Evolutionary conservation across 139 green algal genomes (phyloP).

Genomic region (Marvania coccoides): DNA sequence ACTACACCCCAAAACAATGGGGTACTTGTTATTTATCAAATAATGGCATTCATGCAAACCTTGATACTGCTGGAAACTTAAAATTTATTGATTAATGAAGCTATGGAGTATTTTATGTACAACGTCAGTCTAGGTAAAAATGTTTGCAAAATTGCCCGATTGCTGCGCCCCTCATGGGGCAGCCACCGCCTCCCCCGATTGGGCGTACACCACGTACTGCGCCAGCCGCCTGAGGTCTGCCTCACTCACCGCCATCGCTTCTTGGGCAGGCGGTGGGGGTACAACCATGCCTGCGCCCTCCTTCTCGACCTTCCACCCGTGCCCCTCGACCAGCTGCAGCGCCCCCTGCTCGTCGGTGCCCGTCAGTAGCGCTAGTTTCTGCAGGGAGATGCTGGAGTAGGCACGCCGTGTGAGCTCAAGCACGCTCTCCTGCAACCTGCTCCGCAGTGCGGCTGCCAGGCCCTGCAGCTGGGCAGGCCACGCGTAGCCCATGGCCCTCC

Average conservation of each 20-base stretch:
- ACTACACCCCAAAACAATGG: no score
- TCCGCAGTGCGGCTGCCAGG: not conserved
- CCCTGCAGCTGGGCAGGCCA: conserved; percentile 3
- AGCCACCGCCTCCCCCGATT: not conserved
- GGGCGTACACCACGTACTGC: conserved; percentile 14
- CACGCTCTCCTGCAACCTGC: not conserved
- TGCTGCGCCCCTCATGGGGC: not conserved
- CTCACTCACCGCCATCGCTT: not conserved
- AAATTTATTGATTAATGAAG: no score
- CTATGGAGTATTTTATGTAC: no score
- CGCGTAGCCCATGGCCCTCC: conserved; percentile 1
- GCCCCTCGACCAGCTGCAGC: not conserved
- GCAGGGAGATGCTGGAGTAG: not conserved
- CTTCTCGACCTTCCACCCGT: conserved; percentile 4
- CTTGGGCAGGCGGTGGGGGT: not conserved
- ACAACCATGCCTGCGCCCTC: not conserved
- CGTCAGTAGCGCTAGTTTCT: conserved; percentile 12
- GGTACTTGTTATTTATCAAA: no score
- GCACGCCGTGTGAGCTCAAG: conserved; percentile 7
- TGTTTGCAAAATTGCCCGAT: no score
- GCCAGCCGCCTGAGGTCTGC: conserved; percentile 10
- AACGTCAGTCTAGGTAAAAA: no score
- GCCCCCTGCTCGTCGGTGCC: conserved; percentile 11
- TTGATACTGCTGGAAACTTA: no score
- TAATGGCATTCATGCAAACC: no score